Percentiles rank a stretch among this genome's conserved stretches.
phyloP scores from a whole-genome alignment of 2,329 filamentous ascomycete species.

The Lojkania enalia region DNA sequence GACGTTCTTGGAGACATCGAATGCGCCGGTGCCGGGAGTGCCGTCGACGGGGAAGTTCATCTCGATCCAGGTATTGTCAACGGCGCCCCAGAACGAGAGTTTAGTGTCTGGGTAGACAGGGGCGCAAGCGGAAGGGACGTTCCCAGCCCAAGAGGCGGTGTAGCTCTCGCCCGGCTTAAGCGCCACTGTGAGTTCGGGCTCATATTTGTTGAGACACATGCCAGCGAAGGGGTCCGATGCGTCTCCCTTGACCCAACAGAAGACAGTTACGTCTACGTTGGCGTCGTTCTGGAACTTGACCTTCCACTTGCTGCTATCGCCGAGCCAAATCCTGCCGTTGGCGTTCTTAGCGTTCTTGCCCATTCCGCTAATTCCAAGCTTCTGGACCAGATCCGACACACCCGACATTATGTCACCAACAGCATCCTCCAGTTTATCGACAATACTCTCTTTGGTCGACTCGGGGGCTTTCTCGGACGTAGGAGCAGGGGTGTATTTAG shows the following conservation, averaged over 20 bases:
- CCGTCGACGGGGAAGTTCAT: constrained; percentile 45
- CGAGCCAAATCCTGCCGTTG: constrained; percentile 43
- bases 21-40: constrained; percentile 40
- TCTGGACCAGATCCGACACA: constrained; percentile 5
- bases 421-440: constrained; percentile 22
- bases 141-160: constrained; percentile 45
- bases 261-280: constrained; percentile 35
- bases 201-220: constrained; percentile 43
- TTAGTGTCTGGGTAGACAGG: constrained; percentile 41
- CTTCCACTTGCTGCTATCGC: constrained; percentile 38
- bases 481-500: constrained; percentile 10
- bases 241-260: constrained; percentile 40
- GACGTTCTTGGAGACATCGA: constrained; percentile 51
- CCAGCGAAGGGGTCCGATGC: constrained; percentile 39
- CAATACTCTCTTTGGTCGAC: constrained; percentile 5
- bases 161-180: constrained; percentile 42
- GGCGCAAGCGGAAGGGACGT: constrained; percentile 47
- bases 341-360: constrained; percentile 34
- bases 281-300: constrained; percentile 43
- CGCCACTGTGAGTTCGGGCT: constrained; percentile 45
- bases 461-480: neutral
- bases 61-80: constrained; percentile 52
- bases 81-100: constrained; percentile 43
- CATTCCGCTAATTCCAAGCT: constrained; percentile 24
- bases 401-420: constrained; percentile 19